A percentile compares a stretch with the other conserved stretches of the same genome.
Conservation (phyloP, 2,329 filamentous ascomycete genomes). For the Arthrobotrys musiformis region DNA sequence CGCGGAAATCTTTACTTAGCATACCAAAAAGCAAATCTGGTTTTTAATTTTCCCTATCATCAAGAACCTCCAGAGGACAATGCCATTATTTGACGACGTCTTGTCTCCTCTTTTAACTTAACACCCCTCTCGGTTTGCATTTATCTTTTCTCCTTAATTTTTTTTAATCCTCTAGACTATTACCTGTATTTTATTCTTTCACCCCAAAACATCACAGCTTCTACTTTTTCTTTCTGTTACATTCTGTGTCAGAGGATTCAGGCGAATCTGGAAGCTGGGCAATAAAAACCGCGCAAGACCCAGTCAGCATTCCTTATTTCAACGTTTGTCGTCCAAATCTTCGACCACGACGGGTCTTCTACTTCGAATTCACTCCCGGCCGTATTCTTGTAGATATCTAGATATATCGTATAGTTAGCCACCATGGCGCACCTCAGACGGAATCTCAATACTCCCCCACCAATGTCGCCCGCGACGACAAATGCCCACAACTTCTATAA, state of each 20-base stretch:
- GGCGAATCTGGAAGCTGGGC: constrained; percentile 44
- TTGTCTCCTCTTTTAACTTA: constrained; percentile 10
- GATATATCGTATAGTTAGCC: constrained; percentile 17
- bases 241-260: constrained; percentile 19
- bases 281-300: constrained; percentile 45
- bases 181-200: constrained; percentile 6
- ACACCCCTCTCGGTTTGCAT: constrained; percentile 10
- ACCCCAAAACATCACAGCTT: background rate
- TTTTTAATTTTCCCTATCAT: constrained; percentile 44
- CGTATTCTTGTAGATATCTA: constrained; percentile 1
- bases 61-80: constrained; percentile 35
- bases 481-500: constrained; percentile 54
- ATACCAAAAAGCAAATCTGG: constrained; percentile 34
- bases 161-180: background rate
- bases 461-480: constrained; percentile 53
- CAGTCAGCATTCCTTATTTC: constrained; percentile 20
- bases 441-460: constrained; percentile 50
- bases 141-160: constrained; percentile 6
- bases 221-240: background rate
- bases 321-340: constrained; percentile 4
- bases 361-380: background rate
- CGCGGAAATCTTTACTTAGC: constrained; percentile 22
- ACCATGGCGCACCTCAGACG: constrained; percentile 48
- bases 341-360: background rate
- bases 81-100: constrained; percentile 53